These are phyloP conservation scores for Neospermospora avenae DNA, from an alignment of 2,329 filamentous ascomycete genomes.

Conservation along the genomic window DNA sequence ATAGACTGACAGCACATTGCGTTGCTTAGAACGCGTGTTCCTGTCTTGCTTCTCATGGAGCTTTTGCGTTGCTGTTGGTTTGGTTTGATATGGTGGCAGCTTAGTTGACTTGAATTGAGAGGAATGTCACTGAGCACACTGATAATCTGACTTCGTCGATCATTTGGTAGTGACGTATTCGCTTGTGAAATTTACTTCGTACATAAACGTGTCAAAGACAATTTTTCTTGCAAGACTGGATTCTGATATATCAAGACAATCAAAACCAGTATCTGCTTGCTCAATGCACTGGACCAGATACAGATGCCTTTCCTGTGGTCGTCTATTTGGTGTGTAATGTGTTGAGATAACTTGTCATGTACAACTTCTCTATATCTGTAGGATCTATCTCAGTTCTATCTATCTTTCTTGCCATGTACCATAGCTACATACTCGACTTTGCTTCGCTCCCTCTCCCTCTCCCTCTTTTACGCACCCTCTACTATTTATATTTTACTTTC, in stretches of 20 bases:
- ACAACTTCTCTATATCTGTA: no score
- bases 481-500: slow-evolving; percentile 21
- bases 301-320: no score
- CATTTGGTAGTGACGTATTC: background rate
- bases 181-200: no score
- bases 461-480: no score
- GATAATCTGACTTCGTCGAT: background rate
- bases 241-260: no score
- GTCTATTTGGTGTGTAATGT: no score
- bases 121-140: slow-evolving; percentile 3
- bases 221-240: no score
- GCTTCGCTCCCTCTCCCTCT: background rate
- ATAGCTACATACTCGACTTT: background rate
- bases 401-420: background rate
- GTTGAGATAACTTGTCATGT: no score
- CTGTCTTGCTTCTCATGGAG: slow-evolving; percentile 14
- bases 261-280: no score
- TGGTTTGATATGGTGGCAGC: slow-evolving; percentile 5
- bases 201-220: no score
- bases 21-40: slow-evolving; percentile 24
- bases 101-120: background rate
- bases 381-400: background rate
- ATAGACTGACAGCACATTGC: slow-evolving; percentile 12
- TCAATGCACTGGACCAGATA: no score
- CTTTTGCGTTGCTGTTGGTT: slow-evolving; percentile 22